Conservation (phyloP, 805 yeast genomes). For the Ogataea siamensis region DNA sequence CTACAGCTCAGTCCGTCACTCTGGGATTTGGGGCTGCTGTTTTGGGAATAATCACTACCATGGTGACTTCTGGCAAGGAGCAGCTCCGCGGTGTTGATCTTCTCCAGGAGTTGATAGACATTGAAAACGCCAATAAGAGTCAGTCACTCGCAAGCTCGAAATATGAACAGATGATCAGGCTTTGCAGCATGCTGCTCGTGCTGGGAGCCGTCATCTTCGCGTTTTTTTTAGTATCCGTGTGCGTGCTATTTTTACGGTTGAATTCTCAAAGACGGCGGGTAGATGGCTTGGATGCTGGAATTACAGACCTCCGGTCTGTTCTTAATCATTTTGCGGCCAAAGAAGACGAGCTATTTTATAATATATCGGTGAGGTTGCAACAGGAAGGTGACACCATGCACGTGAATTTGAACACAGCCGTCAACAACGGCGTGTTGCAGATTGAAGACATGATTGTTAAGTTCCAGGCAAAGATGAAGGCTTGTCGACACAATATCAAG, state of each 20-base stretch:
- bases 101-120: constrained; percentile 16
- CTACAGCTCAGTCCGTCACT: constrained; percentile 18
- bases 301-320: not conserved
- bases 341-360: constrained; percentile 21
- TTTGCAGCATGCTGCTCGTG: constrained; percentile 13
- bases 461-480: constrained; percentile 9
- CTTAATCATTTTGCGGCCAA: constrained; percentile 11
- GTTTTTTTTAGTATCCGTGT: not conserved
- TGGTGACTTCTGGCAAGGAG: constrained; percentile 11
- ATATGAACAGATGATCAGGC: constrained; percentile 17
- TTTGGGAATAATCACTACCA: constrained; percentile 18
- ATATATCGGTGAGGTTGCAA: constrained; percentile 7
- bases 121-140: constrained; percentile 18
- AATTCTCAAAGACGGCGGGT: not conserved
- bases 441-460: constrained; percentile 13
- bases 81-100: constrained; percentile 12
- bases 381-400: constrained; percentile 13
- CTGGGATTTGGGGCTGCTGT: constrained; percentile 23
- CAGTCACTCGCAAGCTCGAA: constrained; percentile 12
- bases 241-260: not conserved
- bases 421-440: constrained; percentile 5
- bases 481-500: constrained; percentile 10
- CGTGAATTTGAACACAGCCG: constrained; percentile 5
- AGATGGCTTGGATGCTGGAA: not conserved
- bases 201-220: constrained; percentile 1